phyloP scores from a whole-genome alignment of 768 basidiomycete genomes.

The Hygrophorus russula region DNA sequence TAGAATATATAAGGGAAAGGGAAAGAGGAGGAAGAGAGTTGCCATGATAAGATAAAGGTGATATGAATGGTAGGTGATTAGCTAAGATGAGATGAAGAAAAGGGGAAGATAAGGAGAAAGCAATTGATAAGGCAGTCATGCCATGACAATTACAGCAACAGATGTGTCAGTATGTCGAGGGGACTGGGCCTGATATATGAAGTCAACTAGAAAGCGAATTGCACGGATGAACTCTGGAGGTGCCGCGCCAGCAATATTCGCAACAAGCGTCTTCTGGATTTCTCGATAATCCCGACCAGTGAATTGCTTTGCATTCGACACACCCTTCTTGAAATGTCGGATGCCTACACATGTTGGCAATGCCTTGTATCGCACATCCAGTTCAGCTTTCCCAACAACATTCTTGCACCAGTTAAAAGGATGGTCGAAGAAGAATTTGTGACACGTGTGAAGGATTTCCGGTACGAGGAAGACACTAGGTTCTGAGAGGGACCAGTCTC shows the following conservation, averaged over 20 bases:
- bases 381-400: slow-evolving; percentile 18
- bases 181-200: slow-evolving; percentile 24
- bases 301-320: slow-evolving; percentile 28
- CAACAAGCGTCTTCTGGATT: slow-evolving; percentile 23
- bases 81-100: no score
- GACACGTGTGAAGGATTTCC: no score
- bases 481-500: no score
- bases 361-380: slow-evolving; percentile 24
- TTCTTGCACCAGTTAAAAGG: slow-evolving; percentile 26
- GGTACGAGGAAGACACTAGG: no score
- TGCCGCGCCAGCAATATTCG: slow-evolving; percentile 22
- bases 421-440: slow-evolving; percentile 32
- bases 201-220: slow-evolving; percentile 24
- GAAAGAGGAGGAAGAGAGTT: no score
- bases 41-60: no score
- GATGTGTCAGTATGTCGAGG: slow-evolving; percentile 14
- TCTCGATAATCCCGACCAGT: slow-evolving; percentile 28
- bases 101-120: no score
- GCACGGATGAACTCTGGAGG: slow-evolving; percentile 18
- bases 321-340: slow-evolving; percentile 26
- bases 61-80: no score
- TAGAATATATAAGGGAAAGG: no score
- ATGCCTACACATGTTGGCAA: slow-evolving; percentile 24
- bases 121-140: no score
- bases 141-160: slow-evolving; percentile 12